Base-by-base conservation (phyloP, 352 stramenopile genomes). In the Phytophthora sp. region DNA sequence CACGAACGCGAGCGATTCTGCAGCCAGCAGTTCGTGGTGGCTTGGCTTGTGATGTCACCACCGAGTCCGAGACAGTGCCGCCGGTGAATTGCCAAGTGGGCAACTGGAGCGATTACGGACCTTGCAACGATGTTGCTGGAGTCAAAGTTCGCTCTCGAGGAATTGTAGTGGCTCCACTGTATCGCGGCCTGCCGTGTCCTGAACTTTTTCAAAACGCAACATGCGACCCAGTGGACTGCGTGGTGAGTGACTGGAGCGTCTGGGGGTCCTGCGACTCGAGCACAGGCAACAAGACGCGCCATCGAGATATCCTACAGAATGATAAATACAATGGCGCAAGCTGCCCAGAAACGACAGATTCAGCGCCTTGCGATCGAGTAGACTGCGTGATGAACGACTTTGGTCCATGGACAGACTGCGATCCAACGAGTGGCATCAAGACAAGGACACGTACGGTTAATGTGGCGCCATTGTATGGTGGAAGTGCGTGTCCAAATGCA, bases 181-280 rank as follows among this genome's bases (percentile, higher is more conserved):
- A 88, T 46, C 69, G 74, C 7, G 82, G 82, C 1, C 54, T 84
- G 3, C 51, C 64, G n/a, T 89, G 82, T 42, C 54, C 65, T 0
- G 54, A 60, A 0, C 57, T 85, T 4, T 57, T 55, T 0, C 73
- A 86, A 18, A 44, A 56, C 0, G 59, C 76, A 0, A 70, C 60
- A 26, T 91, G 82, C 37, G 79, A 88, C 18, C 66, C 76, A 1
- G 62, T 92, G 17, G 65, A 87, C 58, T 92, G 80, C 34, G 62
- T 62, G 1, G 54, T 89, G 15, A 82, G 69, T 32, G 69, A 65
- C 26, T 92, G 68, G 67, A 74, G 59, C 10, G 30, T 50, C 0
- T 90, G 60, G 54, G 56, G 60, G 2, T 38, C 37, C 4, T 88
- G 78, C 48, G 57, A 89, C 31, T 9, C 53, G 0, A 59, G 34